These are phyloP conservation scores for Penicillium waksmanii DNA, from an alignment of 495 filamentous ascomycete genomes.

Conservation along the genomic window DNA sequence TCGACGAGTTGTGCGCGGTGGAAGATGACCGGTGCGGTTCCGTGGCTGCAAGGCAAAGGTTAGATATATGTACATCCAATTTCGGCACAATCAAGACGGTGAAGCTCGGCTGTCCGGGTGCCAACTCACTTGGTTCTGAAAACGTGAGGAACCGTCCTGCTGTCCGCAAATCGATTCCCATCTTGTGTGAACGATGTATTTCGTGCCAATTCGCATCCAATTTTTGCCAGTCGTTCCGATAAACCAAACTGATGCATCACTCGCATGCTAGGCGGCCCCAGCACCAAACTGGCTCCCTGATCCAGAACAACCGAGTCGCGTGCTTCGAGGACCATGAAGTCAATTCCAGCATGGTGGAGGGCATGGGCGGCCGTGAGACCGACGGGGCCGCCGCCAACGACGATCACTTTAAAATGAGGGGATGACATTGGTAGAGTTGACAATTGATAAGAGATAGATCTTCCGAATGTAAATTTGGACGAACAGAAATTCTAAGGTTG, in stretches of 20 bases:
- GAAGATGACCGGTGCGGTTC: neutral
- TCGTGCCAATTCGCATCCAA: neutral
- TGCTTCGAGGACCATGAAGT: conserved; percentile 3
- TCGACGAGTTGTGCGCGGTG: neutral
- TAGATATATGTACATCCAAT: neutral
- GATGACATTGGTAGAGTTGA: neutral
- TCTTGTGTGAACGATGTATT: neutral
- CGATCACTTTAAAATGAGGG: neutral
- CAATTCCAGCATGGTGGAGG: neutral
- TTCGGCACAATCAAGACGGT: neutral
- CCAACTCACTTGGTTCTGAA: neutral
- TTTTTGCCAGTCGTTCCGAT: neutral
- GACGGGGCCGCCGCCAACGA: neutral
- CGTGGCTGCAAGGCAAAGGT: neutral
- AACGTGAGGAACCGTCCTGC: neutral
- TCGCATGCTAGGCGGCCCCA: neutral
- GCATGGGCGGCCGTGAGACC: neutral
- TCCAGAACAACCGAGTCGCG: neutral
- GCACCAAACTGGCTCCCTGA: neutral
- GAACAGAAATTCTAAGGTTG: neutral
- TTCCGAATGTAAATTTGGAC: neutral
- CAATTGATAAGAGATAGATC: neutral
- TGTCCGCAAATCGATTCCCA: neutral
- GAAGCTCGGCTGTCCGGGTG: neutral
- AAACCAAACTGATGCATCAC: neutral